Evolutionary conservation across 768 basidiomycete genomes (phyloP).

Genomic region (Lentinula boryana): DNA sequence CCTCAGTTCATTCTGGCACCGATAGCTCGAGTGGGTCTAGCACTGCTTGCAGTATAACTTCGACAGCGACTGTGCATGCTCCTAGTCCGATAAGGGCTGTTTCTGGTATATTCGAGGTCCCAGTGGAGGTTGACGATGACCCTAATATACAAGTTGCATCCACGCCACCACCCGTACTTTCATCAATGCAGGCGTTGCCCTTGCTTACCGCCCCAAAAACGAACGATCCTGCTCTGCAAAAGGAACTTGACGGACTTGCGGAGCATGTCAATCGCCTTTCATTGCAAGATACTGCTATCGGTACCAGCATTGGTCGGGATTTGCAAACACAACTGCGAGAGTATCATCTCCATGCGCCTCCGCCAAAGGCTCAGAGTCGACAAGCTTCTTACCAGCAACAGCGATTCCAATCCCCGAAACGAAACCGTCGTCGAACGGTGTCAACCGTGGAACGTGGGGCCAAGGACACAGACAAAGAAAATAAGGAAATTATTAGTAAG

Average conservation of each 20-base stretch:
- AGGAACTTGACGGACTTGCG: slow-evolving; percentile 37
- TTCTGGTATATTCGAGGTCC: background rate
- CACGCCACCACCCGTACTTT: background rate
- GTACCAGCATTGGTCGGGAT: background rate
- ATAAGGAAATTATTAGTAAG: slow-evolving; percentile 9
- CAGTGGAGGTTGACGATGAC: background rate
- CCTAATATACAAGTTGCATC: background rate
- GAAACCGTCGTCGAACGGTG: slow-evolving; percentile 5
- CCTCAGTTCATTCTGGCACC: background rate
- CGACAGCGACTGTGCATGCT: slow-evolving; percentile 7
- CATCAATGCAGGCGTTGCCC: slow-evolving; percentile 18
- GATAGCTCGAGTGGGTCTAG: background rate
- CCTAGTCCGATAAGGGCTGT: slow-evolving; percentile 10
- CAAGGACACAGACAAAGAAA: slow-evolving; percentile 36
- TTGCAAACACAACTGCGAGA: background rate
- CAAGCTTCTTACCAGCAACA: slow-evolving; percentile 12
- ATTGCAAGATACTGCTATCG: background rate
- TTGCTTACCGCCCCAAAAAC: slow-evolving; percentile 36
- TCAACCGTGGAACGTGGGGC: slow-evolving; percentile 10
- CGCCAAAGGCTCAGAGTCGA: background rate
- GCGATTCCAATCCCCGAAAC: slow-evolving; percentile 7
- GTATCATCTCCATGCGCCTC: background rate
- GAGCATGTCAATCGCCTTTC: slow-evolving; percentile 37
- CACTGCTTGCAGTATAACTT: background rate
- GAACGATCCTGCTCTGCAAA: slow-evolving; percentile 32